Evolutionary conservation across 2,329 filamentous ascomycete genomes (phyloP).

Genomic region (Bipolaris zeicola): DNA sequence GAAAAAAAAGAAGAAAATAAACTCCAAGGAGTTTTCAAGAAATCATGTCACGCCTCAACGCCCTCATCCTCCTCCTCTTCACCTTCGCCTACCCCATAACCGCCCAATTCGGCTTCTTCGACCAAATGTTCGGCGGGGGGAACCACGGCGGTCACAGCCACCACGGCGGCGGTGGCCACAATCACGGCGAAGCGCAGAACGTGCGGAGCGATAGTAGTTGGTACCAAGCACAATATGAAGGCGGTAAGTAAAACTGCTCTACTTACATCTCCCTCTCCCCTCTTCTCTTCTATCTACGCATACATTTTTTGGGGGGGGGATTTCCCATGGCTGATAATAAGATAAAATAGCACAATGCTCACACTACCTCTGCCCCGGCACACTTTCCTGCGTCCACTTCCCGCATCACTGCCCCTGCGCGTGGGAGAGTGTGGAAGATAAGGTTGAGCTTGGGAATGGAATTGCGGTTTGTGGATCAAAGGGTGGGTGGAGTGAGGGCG

Average conservation of each 20-base stretch:
- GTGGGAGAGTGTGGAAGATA: slow-evolving; percentile 68
- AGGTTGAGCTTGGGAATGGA: slow-evolving; percentile 74
- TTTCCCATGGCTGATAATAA: too few species aligned
- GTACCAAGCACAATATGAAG: slow-evolving; percentile 74
- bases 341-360: slow-evolving; percentile 70
- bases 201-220: slow-evolving; percentile 81
- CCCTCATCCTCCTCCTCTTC: slow-evolving; percentile 49
- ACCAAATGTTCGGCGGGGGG: slow-evolving; percentile 87
- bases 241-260: slow-evolving; percentile 54
- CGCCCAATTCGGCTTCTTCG: slow-evolving; percentile 96
- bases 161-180: slow-evolving; percentile 57
- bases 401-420: slow-evolving; percentile 96
- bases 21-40: not conserved
- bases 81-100: slow-evolving; percentile 64
- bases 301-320: too few species aligned
- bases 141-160: slow-evolving; percentile 63
- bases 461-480: slow-evolving; percentile 75
- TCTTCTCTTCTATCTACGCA: not conserved
- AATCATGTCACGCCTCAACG: slow-evolving; percentile 39
- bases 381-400: slow-evolving; percentile 92
- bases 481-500: slow-evolving; percentile 73
- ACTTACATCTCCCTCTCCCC: too few species aligned
- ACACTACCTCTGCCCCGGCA: slow-evolving; percentile 93
- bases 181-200: slow-evolving; percentile 66
- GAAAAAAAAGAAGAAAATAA: not conserved